These are phyloP conservation scores for Podaxis sp. DNA, from an alignment of 768 basidiomycete genomes.

Conservation along the genomic window DNA sequence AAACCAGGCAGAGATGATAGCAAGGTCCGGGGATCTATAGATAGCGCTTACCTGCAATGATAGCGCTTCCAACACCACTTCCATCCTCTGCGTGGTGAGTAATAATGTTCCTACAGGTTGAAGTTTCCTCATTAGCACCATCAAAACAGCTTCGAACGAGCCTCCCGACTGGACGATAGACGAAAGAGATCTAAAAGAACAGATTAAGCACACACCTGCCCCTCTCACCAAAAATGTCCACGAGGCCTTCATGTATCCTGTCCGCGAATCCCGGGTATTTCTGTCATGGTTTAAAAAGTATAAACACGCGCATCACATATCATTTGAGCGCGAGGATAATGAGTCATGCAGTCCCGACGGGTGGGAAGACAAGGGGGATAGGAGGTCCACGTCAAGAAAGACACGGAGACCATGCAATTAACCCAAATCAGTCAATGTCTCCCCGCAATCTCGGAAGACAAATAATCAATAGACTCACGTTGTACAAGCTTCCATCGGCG, in stretches of 20 bases:
- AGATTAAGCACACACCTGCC: constrained; percentile 60
- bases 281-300: constrained; percentile 36
- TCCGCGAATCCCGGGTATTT: constrained; percentile 98
- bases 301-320: not conserved
- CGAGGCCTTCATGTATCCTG: constrained; percentile 86
- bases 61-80: constrained; percentile 93
- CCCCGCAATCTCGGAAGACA: not conserved
- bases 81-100: constrained; percentile 89
- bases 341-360: not conserved
- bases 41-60: constrained; percentile 65
- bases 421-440: not conserved
- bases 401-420: not conserved
- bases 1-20: not conserved
- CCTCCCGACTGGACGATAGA: constrained; percentile 4
- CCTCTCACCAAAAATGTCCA: constrained; percentile 95
- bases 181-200: not conserved
- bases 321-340: not conserved
- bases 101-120: constrained; percentile 52
- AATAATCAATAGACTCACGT: constrained; percentile 50
- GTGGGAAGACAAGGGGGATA: not conserved
- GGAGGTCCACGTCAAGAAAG: not conserved
- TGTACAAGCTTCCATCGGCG: constrained; percentile 94
- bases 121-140: not conserved
- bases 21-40: not conserved
- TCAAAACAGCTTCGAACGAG: not conserved